These are phyloP conservation scores for Candida glucosophila DNA, from an alignment of 1,139 yeast species.

Conservation along the genomic window DNA sequence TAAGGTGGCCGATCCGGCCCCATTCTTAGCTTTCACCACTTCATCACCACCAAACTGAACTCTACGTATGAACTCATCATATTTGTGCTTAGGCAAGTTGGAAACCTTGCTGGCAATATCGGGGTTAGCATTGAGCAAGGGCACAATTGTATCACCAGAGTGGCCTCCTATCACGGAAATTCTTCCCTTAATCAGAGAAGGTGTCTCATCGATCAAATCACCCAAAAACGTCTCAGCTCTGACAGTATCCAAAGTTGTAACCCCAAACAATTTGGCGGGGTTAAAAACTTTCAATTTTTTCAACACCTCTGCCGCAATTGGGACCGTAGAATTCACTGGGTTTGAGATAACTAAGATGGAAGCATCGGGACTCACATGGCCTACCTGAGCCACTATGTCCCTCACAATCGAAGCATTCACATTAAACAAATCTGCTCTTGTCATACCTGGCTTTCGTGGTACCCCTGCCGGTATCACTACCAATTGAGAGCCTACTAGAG, in stretches of 20 bases:
- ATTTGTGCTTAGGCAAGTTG: conserved; percentile 20
- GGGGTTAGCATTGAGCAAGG: conserved; percentile 30
- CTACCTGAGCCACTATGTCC: conserved; percentile 50
- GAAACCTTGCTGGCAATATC: conserved; percentile 21
- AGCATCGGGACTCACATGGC: conserved; percentile 52
- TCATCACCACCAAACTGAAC: conserved; percentile 78
- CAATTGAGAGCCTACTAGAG: conserved; percentile 48
- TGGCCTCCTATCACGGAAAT: conserved; percentile 69
- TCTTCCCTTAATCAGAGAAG: conserved; percentile 35
- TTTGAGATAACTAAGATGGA: conserved; percentile 61
- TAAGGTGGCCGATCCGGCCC: conserved; percentile 71
- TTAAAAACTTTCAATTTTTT: conserved; percentile 53
- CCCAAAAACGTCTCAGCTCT: conserved; percentile 62
- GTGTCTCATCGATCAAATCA: conserved; percentile 26
- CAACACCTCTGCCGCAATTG: conserved; percentile 66
- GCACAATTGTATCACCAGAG: conserved; percentile 71
- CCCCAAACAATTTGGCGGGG: conserved; percentile 61
- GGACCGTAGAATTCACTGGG: conserved; percentile 71
- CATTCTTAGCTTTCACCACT: conserved; percentile 69
- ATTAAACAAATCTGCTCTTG: conserved; percentile 67
- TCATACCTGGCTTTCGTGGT: conserved; percentile 76
- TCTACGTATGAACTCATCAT: conserved; percentile 43
- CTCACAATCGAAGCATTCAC: conserved; percentile 65
- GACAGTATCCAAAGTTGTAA: conserved; percentile 63
- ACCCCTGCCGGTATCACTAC: conserved; percentile 79